Conservation (phyloP, 345 rosid species). For the Salix dunnii region DNA sequence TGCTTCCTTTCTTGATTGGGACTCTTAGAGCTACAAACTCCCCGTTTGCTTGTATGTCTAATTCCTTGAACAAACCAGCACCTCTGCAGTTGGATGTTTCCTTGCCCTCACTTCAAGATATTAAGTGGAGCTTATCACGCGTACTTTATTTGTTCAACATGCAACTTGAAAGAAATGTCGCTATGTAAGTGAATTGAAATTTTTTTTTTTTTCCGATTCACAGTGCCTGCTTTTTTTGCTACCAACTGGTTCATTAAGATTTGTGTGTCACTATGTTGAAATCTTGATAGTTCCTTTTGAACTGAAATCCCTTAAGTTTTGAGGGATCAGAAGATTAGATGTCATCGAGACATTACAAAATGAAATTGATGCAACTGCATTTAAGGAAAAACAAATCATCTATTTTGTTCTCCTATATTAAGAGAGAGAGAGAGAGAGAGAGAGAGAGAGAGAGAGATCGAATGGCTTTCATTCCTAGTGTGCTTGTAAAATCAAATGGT, state of each 20-base stretch:
- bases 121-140: conserved; percentile 69
- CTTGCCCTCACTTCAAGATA: conserved; percentile 64
- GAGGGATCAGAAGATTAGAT: not conserved
- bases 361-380: conserved; percentile 5
- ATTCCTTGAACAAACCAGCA: conserved; percentile 66
- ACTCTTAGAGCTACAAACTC: conserved; percentile 33
- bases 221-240: not conserved
- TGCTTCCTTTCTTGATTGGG: conserved; percentile 34
- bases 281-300: conserved; percentile 2
- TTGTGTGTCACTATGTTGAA: not conserved
- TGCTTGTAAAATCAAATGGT: not conserved
- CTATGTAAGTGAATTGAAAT: conserved; percentile 63
- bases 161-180: conserved; percentile 86
- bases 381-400: not conserved
- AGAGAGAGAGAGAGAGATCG: no score
- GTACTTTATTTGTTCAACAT: conserved; percentile 76
- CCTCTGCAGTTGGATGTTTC: conserved; percentile 75
- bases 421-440: no score
- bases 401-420: not conserved
- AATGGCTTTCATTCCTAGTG: not conserved
- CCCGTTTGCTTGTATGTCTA: conserved; percentile 77
- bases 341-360: not conserved
- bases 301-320: not conserved
- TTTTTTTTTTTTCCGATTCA: conserved; percentile 7
- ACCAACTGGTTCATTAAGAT: not conserved